phyloP scores from a whole-genome alignment of 2,329 filamentous ascomycete genomes.

The Colletotrichum chrysophilum region DNA sequence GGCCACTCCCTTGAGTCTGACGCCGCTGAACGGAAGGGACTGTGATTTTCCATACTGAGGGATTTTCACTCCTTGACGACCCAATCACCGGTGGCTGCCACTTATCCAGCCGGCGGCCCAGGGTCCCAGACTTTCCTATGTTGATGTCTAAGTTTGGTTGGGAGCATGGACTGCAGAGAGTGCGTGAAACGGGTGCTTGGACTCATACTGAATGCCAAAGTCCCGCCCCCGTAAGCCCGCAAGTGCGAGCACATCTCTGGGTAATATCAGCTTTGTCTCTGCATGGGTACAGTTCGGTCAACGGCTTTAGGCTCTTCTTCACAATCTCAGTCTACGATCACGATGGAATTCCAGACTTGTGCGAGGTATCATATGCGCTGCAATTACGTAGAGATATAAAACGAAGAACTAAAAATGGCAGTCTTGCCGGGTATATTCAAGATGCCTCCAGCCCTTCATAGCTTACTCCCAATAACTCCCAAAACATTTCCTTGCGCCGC shows the following conservation, averaged over 20 bases:
- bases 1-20: not conserved
- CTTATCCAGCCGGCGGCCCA: not conserved
- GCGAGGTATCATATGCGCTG: too few relatives aligned
- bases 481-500: not conserved
- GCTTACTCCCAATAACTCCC: not conserved
- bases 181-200: not conserved
- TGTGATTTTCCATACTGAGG: too few relatives aligned
- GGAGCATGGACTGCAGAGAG: not conserved
- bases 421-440: not conserved
- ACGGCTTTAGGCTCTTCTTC: too few relatives aligned
- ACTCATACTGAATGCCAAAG: not conserved
- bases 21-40: not conserved
- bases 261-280: too few relatives aligned
- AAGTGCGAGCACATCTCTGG: too few relatives aligned
- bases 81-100: not conserved
- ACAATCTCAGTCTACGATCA: too few relatives aligned
- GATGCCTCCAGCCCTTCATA: not conserved
- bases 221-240: not conserved
- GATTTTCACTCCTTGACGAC: too few relatives aligned
- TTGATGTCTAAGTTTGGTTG: not conserved
- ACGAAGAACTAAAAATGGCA: not conserved
- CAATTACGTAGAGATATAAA: too few relatives aligned
- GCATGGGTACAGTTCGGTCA: too few relatives aligned
- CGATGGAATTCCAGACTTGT: too few relatives aligned
- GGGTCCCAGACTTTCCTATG: not conserved